These are phyloP conservation scores for Monosporozyma aerobia DNA, from an alignment of 805 yeast genomes.

Conservation along the genomic window DNA sequence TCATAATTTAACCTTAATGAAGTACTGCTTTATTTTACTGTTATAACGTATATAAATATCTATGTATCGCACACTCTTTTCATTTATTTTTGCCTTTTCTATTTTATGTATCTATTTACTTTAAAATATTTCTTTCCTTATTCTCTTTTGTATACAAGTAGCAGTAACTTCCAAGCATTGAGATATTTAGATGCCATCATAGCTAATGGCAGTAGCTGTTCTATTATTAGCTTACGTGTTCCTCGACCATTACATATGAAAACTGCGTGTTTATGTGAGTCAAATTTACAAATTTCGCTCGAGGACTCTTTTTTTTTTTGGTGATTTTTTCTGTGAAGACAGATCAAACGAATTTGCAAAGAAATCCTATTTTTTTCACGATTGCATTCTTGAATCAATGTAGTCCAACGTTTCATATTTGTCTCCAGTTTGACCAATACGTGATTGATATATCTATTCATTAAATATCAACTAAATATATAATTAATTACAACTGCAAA, in stretches of 20 bases:
- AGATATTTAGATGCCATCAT: no score
- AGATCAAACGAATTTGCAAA: neutral
- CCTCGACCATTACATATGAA: no score
- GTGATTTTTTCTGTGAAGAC: neutral
- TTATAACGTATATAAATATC: neutral
- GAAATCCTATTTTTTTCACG: neutral
- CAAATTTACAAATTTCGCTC: neutral
- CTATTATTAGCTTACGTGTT: neutral
- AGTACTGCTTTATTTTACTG: neutral
- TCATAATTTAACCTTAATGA: no score
- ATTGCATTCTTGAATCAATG: neutral
- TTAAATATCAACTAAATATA: no score
- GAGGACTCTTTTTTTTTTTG: neutral
- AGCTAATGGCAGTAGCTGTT: no score
- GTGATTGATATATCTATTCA: no score
- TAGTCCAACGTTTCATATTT: neutral
- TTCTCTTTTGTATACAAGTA: no score
- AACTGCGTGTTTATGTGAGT: neutral
- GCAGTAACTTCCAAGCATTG: no score
- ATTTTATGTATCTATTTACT: neutral
- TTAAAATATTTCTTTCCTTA: no score
- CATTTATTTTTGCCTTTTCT: neutral
- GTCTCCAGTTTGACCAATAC: neutral
- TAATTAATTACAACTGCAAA: no score
- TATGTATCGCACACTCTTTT: neutral